Evolutionary conservation across 805 yeast species (phyloP), one percentile per base, ranked within the genome.

Genomic region (Yamadazyma paraphyllophila): DNA sequence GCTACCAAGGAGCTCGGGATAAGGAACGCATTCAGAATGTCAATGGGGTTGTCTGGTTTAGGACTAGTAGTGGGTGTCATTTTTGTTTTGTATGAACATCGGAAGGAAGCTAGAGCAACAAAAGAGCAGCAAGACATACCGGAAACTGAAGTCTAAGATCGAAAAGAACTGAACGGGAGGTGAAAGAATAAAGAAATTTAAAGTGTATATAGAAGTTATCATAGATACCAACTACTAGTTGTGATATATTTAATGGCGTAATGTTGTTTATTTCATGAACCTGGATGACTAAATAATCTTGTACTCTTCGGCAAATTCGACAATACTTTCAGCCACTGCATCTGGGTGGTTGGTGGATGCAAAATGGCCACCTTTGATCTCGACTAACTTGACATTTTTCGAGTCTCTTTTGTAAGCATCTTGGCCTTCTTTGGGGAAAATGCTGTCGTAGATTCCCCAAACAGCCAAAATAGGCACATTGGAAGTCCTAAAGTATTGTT

Each of bases 361-460:
- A 55, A 73, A 71, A 48, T 73, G 78, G 4, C 77, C 76, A 13
- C 63, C 59, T 24, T 65, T 60, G 27, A 58, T 41, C 27, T 58
- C 57, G 26, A 58, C 57, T n/a, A 68, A 39, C 46, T 56, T 59
- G 7, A 59, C 54, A 25, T 60, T 53, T 20, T 54, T 57, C 7
- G 54, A 51, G 47, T 73, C 74, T 48, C 56, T 60, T 46, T 54
- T 58, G 51, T 42, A 71, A 10, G 74, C 73, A 17, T 62, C 61
- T 15, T 73, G 75, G 2, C 76, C 76, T 15, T 53, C 60, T 10
- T 48, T 42, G 9, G 51, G 54, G 50, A 72, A 73, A 34, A 71
- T 63, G 16, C 31, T 24, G 44, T 72, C 77, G 39, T 71, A 68
- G 37, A 60, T 56, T 10, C 77, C 78, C 78, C 78, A 73, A 25